phyloP scores from a whole-genome alignment of 768 basidiomycete genomes.

The Rhodotorula sphaerocarpa region DNA sequence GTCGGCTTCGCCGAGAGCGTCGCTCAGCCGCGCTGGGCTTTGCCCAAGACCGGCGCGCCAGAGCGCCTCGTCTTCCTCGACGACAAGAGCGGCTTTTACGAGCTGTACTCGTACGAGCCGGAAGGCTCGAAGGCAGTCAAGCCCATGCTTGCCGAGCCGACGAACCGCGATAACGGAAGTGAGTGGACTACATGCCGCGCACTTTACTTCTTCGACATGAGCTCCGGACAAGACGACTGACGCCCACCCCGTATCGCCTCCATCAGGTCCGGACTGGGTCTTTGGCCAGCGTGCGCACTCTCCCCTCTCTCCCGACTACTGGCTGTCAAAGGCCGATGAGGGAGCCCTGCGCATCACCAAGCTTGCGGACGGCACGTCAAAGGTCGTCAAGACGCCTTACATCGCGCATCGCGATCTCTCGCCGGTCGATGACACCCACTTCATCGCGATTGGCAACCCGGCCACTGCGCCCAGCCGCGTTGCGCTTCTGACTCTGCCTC shows the following conservation, averaged over 20 bases:
- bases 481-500: constrained; percentile 13
- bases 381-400: constrained; percentile 12
- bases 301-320: background rate
- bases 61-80: constrained; percentile 55
- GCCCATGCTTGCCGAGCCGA: constrained; percentile 3
- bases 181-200: too few species aligned
- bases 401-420: constrained; percentile 6
- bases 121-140: background rate
- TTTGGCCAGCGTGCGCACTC: constrained; percentile 25
- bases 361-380: constrained; percentile 5
- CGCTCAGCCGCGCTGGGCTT: constrained; percentile 56
- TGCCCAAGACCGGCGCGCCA: constrained; percentile 42
- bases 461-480: constrained; percentile 8
- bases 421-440: constrained; percentile 3
- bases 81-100: constrained; percentile 60
- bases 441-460: constrained; percentile 13
- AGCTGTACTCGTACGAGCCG: constrained; percentile 54
- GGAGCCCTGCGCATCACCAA: constrained; percentile 18
- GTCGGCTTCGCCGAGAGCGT: constrained; percentile 51
- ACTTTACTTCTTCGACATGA: too few species aligned
- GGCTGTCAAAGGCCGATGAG: constrained; percentile 13
- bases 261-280: constrained; percentile 24
- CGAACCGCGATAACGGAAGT: constrained; percentile 16
- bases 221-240: background rate
- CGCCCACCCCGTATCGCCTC: background rate